A percentile compares a stretch with the other conserved stretches of the same genome.
These are phyloP conservation scores for Apophysomyces elegans DNA, from an alignment of 371 early-diverging fungal genomes.

Conservation along the genomic window DNA sequence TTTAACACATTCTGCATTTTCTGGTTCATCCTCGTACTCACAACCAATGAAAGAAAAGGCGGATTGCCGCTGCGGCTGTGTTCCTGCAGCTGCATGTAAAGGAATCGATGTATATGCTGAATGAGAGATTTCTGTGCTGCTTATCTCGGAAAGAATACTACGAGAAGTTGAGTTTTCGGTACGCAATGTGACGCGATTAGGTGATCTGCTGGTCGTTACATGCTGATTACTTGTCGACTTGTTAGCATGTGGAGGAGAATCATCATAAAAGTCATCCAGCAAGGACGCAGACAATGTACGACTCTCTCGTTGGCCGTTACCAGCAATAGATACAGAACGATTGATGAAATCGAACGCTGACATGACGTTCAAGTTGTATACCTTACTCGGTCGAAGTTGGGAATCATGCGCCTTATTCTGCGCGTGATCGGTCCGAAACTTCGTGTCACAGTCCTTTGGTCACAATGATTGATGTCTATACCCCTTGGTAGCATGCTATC, in stretches of 20 bases:
- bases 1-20: background rate
- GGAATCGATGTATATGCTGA: background rate
- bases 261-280: background rate
- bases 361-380: background rate
- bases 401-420: background rate
- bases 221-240: background rate
- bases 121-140: background rate
- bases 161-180: background rate
- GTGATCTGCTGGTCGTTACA: background rate
- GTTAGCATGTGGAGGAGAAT: background rate
- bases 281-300: background rate
- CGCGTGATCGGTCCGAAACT: background rate
- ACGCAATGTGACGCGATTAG: background rate
- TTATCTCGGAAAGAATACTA: background rate
- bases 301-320: background rate
- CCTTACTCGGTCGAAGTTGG: background rate
- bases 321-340: background rate
- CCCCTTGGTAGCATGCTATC: no score
- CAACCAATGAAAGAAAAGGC: constrained; percentile 1
- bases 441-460: no score
- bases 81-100: background rate
- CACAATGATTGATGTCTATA: no score
- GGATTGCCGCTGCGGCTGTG: background rate
- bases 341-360: constrained; percentile 14
- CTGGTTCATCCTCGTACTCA: background rate